phyloP scores from a whole-genome alignment of 106 monocot genomes.

The Acorus gramineus region DNA sequence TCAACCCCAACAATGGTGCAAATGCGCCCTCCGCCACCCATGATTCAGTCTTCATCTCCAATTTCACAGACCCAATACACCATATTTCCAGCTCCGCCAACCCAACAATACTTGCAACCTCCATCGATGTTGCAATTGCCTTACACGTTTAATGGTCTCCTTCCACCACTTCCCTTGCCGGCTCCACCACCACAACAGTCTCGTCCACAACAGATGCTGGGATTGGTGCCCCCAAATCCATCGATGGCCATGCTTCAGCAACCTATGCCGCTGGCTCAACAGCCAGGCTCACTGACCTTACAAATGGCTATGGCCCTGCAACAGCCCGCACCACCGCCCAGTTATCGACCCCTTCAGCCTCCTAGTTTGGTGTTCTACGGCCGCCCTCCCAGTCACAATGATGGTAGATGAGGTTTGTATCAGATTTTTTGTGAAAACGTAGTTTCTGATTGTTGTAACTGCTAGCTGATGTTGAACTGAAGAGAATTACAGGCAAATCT shows the following conservation, averaged over 20 bases:
- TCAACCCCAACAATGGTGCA: background rate
- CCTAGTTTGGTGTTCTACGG: slow-evolving; percentile 71
- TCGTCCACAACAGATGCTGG: slow-evolving; percentile 27
- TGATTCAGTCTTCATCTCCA: slow-evolving; percentile 25
- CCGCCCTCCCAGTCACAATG: slow-evolving; percentile 26
- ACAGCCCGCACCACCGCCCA: slow-evolving; percentile 32
- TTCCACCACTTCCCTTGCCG: slow-evolving; percentile 25
- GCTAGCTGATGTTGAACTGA: background rate
- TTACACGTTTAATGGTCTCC: slow-evolving; percentile 40
- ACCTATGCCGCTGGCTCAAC: slow-evolving; percentile 19
- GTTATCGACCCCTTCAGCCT: slow-evolving; percentile 68
- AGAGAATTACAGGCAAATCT: no score
- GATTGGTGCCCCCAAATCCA: slow-evolving; percentile 28
- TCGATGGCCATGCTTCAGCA: slow-evolving; percentile 25
- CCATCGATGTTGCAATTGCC: slow-evolving; percentile 66
- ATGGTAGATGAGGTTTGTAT: background rate
- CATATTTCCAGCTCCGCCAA: slow-evolving; percentile 24
- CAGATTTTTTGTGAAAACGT: background rate
- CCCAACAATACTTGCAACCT: slow-evolving; percentile 58
- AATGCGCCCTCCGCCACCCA: slow-evolving; percentile 8
- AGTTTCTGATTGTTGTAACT: slow-evolving; percentile 1
- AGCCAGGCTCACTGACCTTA: background rate
- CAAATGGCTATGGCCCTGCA: slow-evolving; percentile 17
- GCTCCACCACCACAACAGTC: slow-evolving; percentile 16
- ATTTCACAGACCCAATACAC: slow-evolving; percentile 43